Base-by-base conservation (phyloP, 352 stramenopile genomes). In the Phytophthora fragariae region DNA sequence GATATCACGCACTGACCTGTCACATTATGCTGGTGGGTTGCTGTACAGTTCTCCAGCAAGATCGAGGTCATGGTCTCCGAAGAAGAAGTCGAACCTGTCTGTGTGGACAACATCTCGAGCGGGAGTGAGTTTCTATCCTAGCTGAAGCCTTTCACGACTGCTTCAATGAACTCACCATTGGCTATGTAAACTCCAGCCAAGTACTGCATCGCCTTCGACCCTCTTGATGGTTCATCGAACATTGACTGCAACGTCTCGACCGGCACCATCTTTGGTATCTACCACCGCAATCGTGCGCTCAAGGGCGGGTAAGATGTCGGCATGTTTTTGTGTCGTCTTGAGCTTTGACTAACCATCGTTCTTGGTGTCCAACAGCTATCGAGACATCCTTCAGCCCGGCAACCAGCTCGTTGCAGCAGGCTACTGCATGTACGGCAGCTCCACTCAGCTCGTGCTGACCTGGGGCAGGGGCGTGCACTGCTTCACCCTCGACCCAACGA, bases 201-300 rank as follows among this genome's bases (percentile, higher is more conserved):
- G 82, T 99, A 98, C 88, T 98, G 94, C 82, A 98, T 99, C 63
- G 97, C 95, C 14, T 99, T 99, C 71, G 98, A 99, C 76, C 98
- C 98, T 52, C 87, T 99, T 1, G 98, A 99, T 76, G 98, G 98
- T 39, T 99, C 94, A 33, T 98, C 92, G 57, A 99, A 99, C 84
- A 99, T 99, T 90, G 98, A 99, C 82, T 99, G 97, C 83, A 99
- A 99, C 81, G 97, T 99, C 29, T 99, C 95, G 50, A 98, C 98
- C 15, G 97, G 98, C 60, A 99, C 97, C 52, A 99, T 99, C 79
- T 99, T 99, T 76, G 93, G 88, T 62, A 98, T 99, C 33, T 99
- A 99, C 81, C 89, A 98, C 73, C 93, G 91, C 60, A 73, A 90
- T 11, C 39, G 56, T 24, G 59, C 56, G 21, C 62, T 68, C 0